These are phyloP conservation scores for Urtica urens DNA, from an alignment of 306 rosid species.

Conservation along the genomic window DNA sequence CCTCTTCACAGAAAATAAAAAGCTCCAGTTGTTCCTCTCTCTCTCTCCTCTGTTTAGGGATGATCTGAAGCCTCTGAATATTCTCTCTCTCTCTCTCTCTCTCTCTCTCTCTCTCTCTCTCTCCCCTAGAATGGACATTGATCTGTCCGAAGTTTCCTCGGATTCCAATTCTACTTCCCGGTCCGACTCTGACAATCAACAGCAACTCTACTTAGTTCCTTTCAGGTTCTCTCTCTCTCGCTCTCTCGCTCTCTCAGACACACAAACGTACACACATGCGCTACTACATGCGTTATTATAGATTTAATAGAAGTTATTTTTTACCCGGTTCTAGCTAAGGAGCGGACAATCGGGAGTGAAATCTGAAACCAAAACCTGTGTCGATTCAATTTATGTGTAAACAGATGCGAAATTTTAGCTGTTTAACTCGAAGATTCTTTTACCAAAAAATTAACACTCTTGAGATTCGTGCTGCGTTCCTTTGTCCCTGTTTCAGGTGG, in stretches of 20 bases:
- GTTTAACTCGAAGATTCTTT: too few species aligned
- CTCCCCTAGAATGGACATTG: constrained; percentile 12
- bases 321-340: constrained; percentile 8
- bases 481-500: constrained; percentile 45
- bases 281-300: background rate
- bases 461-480: background rate
- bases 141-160: constrained; percentile 49
- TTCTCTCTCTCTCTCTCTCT: constrained; percentile 17
- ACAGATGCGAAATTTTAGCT: too few species aligned
- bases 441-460: too few species aligned
- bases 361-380: constrained; percentile 17
- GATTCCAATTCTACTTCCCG: constrained; percentile 38
- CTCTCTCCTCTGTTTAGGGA: constrained; percentile 15
- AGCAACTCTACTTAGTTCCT: constrained; percentile 87
- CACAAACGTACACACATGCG: background rate
- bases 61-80: constrained; percentile 33
- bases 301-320: constrained; percentile 1
- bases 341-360: constrained; percentile 19
- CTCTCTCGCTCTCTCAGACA: constrained; percentile 1
- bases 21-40: constrained; percentile 43
- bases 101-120: constrained; percentile 13
- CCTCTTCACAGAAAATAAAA: constrained; percentile 32
- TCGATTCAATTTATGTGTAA: background rate
- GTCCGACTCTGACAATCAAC: constrained; percentile 42
- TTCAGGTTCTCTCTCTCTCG: constrained; percentile 41